These are phyloP conservation scores for Rhododendron griersonianum DNA, from an alignment of 148 eudicot genomes.

Conservation along the genomic window DNA sequence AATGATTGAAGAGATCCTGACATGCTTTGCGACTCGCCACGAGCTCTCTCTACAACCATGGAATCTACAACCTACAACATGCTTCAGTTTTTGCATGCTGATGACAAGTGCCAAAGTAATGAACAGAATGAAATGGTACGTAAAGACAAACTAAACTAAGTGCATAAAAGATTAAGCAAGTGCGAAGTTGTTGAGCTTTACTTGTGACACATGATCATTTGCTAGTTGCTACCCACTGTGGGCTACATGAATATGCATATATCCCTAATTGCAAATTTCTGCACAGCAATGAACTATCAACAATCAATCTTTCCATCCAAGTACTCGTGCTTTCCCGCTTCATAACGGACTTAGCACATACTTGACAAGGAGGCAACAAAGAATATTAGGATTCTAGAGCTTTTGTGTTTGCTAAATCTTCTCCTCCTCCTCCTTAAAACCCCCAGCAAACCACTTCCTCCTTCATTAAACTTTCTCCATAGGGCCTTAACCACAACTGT, in stretches of 20 bases:
- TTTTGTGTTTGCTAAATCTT: not conserved
- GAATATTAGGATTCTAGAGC: not conserved
- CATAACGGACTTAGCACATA: not conserved
- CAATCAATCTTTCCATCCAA: not conserved
- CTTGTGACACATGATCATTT: not conserved
- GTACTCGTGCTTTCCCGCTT: not conserved
- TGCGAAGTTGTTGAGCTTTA: not conserved
- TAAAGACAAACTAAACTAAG: not conserved
- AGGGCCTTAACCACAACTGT: not conserved
- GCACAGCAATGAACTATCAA: not conserved
- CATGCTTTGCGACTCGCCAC: conserved; percentile 96
- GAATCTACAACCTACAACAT: conserved; percentile 96
- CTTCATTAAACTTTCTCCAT: not conserved
- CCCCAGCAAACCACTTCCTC: not conserved
- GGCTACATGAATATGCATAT: not conserved
- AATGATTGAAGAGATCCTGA: conserved; percentile 98
- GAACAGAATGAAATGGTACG: not conserved
- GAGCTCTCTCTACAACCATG: conserved; percentile 99
- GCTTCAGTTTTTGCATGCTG: conserved; percentile 25
- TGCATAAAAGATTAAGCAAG: not conserved
- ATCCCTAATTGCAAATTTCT: not conserved
- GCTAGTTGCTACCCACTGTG: not conserved
- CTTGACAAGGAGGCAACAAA: not conserved
- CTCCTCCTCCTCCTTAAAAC: not conserved
- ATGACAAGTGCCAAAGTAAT: not conserved